phyloP scores from a whole-genome alignment of 768 basidiomycete genomes.

The Sarcodon sp. region DNA sequence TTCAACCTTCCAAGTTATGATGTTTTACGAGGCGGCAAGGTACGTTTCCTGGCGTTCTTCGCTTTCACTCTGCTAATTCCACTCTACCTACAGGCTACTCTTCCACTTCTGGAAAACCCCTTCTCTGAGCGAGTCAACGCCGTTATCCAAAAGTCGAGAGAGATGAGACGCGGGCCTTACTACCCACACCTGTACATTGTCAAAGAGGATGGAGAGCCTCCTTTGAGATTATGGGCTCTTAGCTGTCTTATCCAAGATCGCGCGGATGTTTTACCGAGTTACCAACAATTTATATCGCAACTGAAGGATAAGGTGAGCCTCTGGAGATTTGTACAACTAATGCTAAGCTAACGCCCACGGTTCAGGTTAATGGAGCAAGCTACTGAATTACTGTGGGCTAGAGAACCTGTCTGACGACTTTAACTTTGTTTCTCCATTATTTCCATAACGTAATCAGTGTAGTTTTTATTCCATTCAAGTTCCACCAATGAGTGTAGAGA shows the following conservation, averaged over 20 bases:
- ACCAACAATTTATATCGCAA: conserved; percentile 85
- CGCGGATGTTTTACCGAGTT: conserved; percentile 88
- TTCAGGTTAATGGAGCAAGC: conserved; percentile 12
- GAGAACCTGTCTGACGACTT: not conserved
- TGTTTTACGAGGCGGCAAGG: conserved; percentile 89
- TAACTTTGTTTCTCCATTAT: conserved; percentile 1
- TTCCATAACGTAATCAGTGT: not conserved
- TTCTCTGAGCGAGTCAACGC: conserved; percentile 96
- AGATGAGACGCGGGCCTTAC: conserved; percentile 87
- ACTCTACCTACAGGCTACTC: conserved; percentile 45
- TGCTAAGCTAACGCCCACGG: not conserved
- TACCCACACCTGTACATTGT: conserved; percentile 92
- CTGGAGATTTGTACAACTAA: not conserved
- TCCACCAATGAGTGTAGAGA: not conserved
- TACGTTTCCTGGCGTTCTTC: conserved; percentile 16
- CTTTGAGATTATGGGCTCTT: conserved; percentile 89
- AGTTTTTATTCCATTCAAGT: not conserved
- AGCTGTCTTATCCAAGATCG: conserved; percentile 93
- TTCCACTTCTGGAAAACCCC: conserved; percentile 83
- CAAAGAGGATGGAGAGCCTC: conserved; percentile 96
- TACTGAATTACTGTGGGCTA: conserved; percentile 3
- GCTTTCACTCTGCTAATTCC: not conserved
- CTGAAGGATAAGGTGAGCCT: conserved; percentile 75
- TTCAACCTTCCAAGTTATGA: conserved; percentile 86
- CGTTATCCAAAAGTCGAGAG: conserved; percentile 87